Base-by-base conservation (phyloP, 2,329 filamentous ascomycete species). In the Cryphonectria naterciae region DNA sequence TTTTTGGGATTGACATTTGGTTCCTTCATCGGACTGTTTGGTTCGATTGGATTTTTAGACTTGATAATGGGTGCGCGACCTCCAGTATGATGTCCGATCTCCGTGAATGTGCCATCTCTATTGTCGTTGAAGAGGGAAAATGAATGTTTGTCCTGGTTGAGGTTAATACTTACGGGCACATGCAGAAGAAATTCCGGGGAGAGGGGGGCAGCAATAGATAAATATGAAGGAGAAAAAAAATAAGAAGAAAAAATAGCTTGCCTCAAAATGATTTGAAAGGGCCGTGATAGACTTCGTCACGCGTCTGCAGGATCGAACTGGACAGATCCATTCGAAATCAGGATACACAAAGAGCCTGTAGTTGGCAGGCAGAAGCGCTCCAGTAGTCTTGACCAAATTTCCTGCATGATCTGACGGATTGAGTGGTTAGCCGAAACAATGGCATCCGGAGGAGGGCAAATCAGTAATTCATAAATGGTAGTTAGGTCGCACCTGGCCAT, bases 321-420 rank as follows among this genome's bases (percentile, higher is more conserved):
- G 70, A 19, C 70, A 72, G 22, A 69, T 52, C 70, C 70, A 72
- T 19, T 67, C 58, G 8, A 72, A 67, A 1, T 17, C 67, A 15
- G 58, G 15, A n/a, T 63, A 19, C 1, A 32, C 56, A 1, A 37
- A 32, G 13, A 65, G 65, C 1, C 10, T 25, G 8, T 72, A 72
- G 5, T 64, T 63, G 11, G 64, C 67, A 8, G 70, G 70, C 6
- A 72, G 56, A 7, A 69, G 37, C 15, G 46, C 68, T 8, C 70
- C 70, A 1, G 11, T 19, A 22, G 70, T 32, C 13, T 15, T 60
- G 25, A 39, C 35, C 19, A 69, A 19, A 2, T 11, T 28, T 28
- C 67, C 70, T 13, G 67, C 58, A 19, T 54, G 6, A 35, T 72
- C 70, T 69, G 35, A 0, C 28, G 8, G 39, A 10, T 11, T 1